Percentiles rank a stretch among this genome's conserved stretches.
phyloP scores from a whole-genome alignment of 2,329 filamentous ascomycete genomes.

The Trichoderma harzianum region DNA sequence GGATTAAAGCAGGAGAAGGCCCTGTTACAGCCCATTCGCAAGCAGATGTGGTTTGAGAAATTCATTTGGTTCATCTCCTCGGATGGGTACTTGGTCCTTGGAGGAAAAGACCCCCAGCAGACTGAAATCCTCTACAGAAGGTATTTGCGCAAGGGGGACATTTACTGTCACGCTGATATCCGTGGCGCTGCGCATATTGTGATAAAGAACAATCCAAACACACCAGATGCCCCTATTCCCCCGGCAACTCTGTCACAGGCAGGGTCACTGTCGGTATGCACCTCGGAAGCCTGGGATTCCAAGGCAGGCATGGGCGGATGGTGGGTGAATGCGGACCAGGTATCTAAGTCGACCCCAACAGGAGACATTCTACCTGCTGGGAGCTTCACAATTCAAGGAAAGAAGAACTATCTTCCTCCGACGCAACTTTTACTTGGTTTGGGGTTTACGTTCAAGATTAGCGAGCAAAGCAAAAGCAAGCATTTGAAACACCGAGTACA shows the following conservation, averaged over 20 bases:
- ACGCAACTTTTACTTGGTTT: constrained; percentile 85
- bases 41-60: constrained; percentile 94
- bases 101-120: constrained; percentile 83
- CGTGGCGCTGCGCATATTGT: constrained; percentile 80
- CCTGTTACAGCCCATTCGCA: constrained; percentile 75
- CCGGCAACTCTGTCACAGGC: constrained; percentile 90
- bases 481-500: constrained; percentile 66
- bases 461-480: constrained; percentile 77
- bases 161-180: constrained; percentile 89
- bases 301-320: constrained; percentile 95
- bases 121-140: constrained; percentile 88
- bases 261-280: constrained; percentile 77
- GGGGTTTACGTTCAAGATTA: constrained; percentile 82
- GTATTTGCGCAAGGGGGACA: constrained; percentile 82
- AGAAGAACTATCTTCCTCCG: constrained; percentile 88
- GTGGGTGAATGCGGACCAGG: constrained; percentile 90
- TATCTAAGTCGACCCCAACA: constrained; percentile 76
- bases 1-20: constrained; percentile 90
- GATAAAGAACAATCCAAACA: constrained; percentile 80
- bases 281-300: constrained; percentile 89
- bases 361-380: constrained; percentile 79
- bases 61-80: constrained; percentile 94
- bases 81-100: constrained; percentile 89
- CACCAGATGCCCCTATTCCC: constrained; percentile 80
- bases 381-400: constrained; percentile 75